Percentiles rank a stretch among this genome's conserved stretches.
These are phyloP conservation scores for Penicillium sp. DNA, from an alignment of 2,329 filamentous ascomycete species.

Conservation along the genomic window DNA sequence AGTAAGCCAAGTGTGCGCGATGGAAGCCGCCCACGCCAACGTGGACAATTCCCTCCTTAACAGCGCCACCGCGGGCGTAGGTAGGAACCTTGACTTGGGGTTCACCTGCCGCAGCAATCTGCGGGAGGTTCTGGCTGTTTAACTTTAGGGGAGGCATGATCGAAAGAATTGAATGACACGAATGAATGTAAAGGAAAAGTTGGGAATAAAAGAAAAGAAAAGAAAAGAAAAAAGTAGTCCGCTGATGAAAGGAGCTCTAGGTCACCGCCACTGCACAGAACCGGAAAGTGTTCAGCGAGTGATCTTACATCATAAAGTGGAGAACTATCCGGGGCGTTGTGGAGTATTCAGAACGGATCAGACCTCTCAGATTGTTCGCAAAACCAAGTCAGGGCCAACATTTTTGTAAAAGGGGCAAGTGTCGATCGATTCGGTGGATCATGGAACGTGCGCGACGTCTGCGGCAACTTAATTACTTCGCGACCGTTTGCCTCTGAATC, in stretches of 20 bases:
- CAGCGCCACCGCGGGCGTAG: conserved; percentile 44
- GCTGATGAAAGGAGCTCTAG: neutral
- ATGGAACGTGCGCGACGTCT: neutral
- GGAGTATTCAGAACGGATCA: neutral
- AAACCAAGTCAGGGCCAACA: neutral
- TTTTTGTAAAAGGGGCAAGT: neutral
- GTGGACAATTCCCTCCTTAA: conserved; percentile 58
- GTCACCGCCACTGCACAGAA: neutral
- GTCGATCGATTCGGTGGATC: neutral
- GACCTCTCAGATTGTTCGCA: neutral
- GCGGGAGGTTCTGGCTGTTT: conserved; percentile 39
- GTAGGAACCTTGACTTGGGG: conserved; percentile 40
- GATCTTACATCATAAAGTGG: neutral
- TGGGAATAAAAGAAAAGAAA: neutral
- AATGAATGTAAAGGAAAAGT: neutral
- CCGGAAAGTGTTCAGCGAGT: neutral
- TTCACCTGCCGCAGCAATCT: conserved; percentile 33
- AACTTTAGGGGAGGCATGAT: conserved; percentile 41
- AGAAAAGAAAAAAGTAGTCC: neutral
- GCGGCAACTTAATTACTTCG: neutral
- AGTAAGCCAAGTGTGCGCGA: conserved; percentile 55
- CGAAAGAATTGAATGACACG: conserved; percentile 13
- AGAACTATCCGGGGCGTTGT: neutral
- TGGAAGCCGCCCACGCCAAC: conserved; percentile 58
- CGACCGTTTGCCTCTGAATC: neutral